Base-by-base conservation (phyloP, 495 filamentous ascomycete species). In the Penicillium crystallinum region DNA sequence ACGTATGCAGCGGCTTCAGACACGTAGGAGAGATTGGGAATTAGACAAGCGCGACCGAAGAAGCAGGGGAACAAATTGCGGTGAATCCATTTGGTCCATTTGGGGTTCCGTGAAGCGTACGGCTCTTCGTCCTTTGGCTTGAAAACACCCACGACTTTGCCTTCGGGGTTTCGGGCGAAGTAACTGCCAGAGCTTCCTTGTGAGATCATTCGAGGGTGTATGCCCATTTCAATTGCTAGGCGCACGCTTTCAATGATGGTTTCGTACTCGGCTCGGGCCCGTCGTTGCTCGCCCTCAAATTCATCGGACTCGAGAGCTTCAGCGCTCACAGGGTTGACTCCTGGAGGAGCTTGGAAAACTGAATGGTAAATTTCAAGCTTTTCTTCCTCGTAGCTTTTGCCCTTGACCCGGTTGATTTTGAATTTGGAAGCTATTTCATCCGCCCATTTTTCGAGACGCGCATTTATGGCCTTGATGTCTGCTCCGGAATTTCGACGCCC, bases 51-150 rank as follows among this genome's bases (percentile, higher is more conserved):
- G 56, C 93, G 78, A 9, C 93, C 93, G 58, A 99, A 99, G 70
- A 88, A 96, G 72, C 91, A 99, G 22, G 93, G 93, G 63, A 99
- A 97, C 61, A 99, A 64, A 66, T 93, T 95, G 54, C 90, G 76
- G 65, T 95, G 90, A 71, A 95, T 84, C 90, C 90, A 95, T 72
- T 95, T 95, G 60, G 90, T 95, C 89, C 90, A 93, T 67, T 95
- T 95, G 18, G 90, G 90, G 64, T 95, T 95, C 47, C 88, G 84
- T 11, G 87, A 88, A 7, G 88, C 93, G 62, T 93, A 99, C 19
- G 93, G 93, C 69, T 99, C 93, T 69, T 99, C 93, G 66, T 99
- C 93, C 71, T 99, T 99, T 31, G 93, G 93, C 67, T 99, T 99
- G 70, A 99, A 97, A 8, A 99, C 95, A 21, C 91, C 93, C 14